Evolutionary conservation across 1,284 basidiomycete species (phyloP).

Genomic region (Puccinia novopanici): DNA sequence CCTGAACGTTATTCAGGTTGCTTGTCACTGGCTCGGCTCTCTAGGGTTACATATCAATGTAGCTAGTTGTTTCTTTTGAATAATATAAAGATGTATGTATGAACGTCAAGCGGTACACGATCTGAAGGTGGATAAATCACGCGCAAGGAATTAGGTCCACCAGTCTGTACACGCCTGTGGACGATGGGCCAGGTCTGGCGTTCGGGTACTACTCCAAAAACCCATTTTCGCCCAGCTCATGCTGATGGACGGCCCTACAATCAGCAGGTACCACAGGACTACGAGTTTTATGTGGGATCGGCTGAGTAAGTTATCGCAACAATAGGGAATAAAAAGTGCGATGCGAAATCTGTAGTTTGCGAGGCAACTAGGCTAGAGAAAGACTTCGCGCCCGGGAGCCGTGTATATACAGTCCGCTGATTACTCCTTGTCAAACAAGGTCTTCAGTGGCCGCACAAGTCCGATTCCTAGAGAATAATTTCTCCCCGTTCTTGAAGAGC

Average conservation of each 20-base stretch:
- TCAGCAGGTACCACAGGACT: not conserved
- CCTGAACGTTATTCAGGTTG: not conserved
- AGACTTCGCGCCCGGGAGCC: not conserved
- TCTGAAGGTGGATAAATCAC: not conserved
- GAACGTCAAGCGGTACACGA: not conserved
- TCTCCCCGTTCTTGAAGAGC: not conserved
- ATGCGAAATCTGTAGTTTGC: not conserved
- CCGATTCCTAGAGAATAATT: not conserved
- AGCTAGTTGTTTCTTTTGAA: not conserved
- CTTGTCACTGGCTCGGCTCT: conserved; percentile 6
- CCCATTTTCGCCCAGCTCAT: not conserved
- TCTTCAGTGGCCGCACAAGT: not conserved
- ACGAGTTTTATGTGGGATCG: not conserved
- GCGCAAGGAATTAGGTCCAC: not conserved
- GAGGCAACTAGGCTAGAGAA: not conserved
- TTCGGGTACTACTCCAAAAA: not conserved
- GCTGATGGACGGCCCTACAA: not conserved
- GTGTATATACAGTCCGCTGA: not conserved
- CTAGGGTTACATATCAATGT: not conserved
- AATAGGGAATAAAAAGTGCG: not conserved
- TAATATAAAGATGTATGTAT: no score
- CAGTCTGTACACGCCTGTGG: not conserved
- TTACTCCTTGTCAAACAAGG: conserved; percentile 2
- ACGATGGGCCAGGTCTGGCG: not conserved
- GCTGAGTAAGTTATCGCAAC: not conserved